Percentiles rank a stretch among this genome's conserved stretches.
Conservation (phyloP, 768 basidiomycete species). For the Leccinum longicurvipes region DNA sequence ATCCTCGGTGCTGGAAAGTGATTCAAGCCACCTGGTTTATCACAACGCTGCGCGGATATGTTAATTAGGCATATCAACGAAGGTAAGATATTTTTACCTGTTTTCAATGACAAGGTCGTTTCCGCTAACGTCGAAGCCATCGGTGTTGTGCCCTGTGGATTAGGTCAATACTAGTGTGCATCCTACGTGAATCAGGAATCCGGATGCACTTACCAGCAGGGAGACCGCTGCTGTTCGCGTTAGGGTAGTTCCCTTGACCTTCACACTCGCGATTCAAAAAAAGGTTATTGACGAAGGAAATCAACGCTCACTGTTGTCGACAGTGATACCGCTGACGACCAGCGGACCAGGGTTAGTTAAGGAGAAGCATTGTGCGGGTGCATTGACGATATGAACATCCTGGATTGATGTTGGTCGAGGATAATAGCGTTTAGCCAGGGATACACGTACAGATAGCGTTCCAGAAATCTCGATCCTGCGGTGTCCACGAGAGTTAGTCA, state of each 20-base stretch:
- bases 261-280: neutral
- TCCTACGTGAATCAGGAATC: neutral
- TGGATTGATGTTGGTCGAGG: slow-evolving; percentile 1
- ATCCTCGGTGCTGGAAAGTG: neutral
- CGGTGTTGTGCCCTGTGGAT: slow-evolving; percentile 41
- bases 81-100: slow-evolving; percentile 1
- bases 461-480: slow-evolving; percentile 40
- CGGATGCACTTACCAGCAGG: slow-evolving; percentile 39
- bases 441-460: slow-evolving; percentile 29
- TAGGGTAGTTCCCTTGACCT: slow-evolving; percentile 52
- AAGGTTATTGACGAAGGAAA: neutral
- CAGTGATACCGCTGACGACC: slow-evolving; percentile 46
- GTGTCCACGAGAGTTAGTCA: neutral
- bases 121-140: slow-evolving; percentile 45
- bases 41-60: slow-evolving; percentile 9
- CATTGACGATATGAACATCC: slow-evolving; percentile 38
- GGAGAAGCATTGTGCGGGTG: slow-evolving; percentile 34
- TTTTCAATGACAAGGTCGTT: slow-evolving; percentile 33
- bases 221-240: slow-evolving; percentile 44
- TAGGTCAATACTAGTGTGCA: neutral
- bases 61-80: neutral
- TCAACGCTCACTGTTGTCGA: slow-evolving; percentile 52
- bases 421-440: neutral
- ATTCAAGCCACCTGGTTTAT: slow-evolving; percentile 15
- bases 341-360: slow-evolving; percentile 30